Percentiles rank a stretch among this genome's conserved stretches.
Conservation (phyloP, 306 rosid species). For the Rosa rugosa region DNA sequence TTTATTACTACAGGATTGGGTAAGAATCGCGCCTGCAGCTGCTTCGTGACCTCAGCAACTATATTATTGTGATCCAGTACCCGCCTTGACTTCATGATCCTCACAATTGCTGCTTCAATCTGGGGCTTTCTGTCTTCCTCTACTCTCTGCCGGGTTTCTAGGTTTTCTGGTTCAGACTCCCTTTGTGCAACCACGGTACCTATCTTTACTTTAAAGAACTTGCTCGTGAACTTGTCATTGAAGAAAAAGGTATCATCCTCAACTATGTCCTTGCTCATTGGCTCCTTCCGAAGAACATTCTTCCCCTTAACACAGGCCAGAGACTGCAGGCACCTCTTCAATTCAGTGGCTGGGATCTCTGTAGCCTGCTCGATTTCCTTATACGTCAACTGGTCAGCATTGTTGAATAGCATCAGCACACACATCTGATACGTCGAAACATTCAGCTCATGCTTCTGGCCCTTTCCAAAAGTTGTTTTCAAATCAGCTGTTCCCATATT, state of each 20-base stretch:
- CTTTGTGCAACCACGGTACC: slow-evolving; percentile 87
- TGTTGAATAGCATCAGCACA: slow-evolving; percentile 79
- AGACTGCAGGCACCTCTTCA: slow-evolving; percentile 84
- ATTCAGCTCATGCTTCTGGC: slow-evolving; percentile 77
- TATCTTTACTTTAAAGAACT: slow-evolving; percentile 72
- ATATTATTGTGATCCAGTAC: slow-evolving; percentile 75
- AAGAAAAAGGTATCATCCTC: slow-evolving; percentile 72
- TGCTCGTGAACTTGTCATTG: slow-evolving; percentile 74
- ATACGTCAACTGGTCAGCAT: slow-evolving; percentile 60
- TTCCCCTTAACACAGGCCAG: slow-evolving; percentile 82
- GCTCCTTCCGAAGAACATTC: slow-evolving; percentile 86
- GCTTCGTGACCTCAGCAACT: slow-evolving; percentile 78
- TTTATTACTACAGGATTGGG: slow-evolving; percentile 74
- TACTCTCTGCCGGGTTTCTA: slow-evolving; percentile 79
- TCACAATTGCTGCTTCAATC: slow-evolving; percentile 79
- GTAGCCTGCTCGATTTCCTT: slow-evolving; percentile 84
- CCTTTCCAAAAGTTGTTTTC: slow-evolving; percentile 73
- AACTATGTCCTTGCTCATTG: slow-evolving; percentile 77
- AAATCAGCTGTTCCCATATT: slow-evolving; percentile 86
- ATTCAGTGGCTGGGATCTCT: slow-evolving; percentile 66
- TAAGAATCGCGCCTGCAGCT: slow-evolving; percentile 67
- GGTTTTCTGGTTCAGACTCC: slow-evolving; percentile 84
- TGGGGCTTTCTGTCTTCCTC: slow-evolving; percentile 87
- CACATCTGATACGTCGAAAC: slow-evolving; percentile 93
- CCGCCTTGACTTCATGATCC: slow-evolving; percentile 88